Percentiles rank a stretch among this genome's conserved stretches.
These are phyloP conservation scores for Platanthera zijinensis DNA, from an alignment of 106 monocot species.

Conservation along the genomic window DNA sequence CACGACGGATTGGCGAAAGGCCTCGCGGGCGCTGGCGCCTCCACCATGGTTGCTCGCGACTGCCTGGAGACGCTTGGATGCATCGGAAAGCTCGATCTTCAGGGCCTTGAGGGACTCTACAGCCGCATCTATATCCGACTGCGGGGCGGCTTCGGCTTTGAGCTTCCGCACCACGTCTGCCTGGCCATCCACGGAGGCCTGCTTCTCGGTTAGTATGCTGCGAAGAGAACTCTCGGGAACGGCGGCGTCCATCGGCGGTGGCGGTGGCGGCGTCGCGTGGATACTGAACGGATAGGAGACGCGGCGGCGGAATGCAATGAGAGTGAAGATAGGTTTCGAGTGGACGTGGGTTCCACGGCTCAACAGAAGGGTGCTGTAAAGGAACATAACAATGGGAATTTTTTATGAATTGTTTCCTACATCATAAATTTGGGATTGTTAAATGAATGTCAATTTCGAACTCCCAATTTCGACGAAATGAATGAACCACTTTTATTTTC, in stretches of 20 bases:
- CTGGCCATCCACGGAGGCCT: conserved; percentile 53
- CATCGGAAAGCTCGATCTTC: conserved; percentile 46
- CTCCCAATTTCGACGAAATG: too few relatives aligned
- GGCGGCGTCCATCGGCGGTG: conserved; percentile 16
- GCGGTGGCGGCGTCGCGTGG: conserved; percentile 11
- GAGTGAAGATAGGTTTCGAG: conserved; percentile 15
- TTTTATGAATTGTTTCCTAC: too few relatives aligned
- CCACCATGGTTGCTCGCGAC: conserved; percentile 9
- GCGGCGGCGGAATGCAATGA: conserved; percentile 5
- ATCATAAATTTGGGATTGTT: too few relatives aligned
- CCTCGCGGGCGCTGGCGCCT: conserved; percentile 32
- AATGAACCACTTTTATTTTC: too few relatives aligned
- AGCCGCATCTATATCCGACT: conserved; percentile 51
- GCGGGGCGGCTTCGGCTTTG: conserved; percentile 23
- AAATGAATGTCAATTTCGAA: too few relatives aligned
- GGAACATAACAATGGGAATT: neutral
- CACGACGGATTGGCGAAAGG: conserved; percentile 50
- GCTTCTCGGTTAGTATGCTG: conserved; percentile 32
- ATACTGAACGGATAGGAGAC: neutral
- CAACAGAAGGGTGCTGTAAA: neutral
- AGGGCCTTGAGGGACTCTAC: conserved; percentile 56
- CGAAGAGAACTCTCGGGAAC: conserved; percentile 44
- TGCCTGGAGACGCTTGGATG: conserved; percentile 47
- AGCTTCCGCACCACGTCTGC: conserved; percentile 48
- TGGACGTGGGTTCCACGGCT: neutral